A percentile compares a stretch with the other conserved stretches of the same genome.
Evolutionary conservation across 2,329 filamentous ascomycete species (phyloP).

Genomic region (Pseudomassariella vexata): DNA sequence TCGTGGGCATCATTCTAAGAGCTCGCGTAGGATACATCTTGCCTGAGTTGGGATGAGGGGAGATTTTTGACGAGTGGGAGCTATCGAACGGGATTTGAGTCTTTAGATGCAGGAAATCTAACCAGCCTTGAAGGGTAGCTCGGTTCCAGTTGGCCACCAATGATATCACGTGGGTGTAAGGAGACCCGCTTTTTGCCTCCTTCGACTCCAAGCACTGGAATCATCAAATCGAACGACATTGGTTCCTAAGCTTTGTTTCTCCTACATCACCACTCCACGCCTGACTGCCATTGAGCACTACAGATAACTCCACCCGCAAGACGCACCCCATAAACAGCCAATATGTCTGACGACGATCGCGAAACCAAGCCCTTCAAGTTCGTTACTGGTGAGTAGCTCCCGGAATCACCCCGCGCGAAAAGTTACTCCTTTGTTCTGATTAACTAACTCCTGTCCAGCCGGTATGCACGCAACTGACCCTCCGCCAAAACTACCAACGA

Average conservation of each 20-base stretch:
- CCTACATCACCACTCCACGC: constrained; percentile 18
- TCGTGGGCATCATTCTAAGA: constrained; percentile 62
- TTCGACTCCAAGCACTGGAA: too few relatives aligned
- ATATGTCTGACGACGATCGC: constrained; percentile 86
- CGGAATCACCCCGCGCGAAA: constrained; percentile 15
- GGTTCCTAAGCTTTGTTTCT: constrained; percentile 2
- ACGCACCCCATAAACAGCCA: constrained; percentile 41
- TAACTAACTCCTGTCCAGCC: constrained; percentile 11
- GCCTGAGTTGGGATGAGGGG: constrained; percentile 21
- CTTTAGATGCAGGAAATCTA: constrained; percentile 4
- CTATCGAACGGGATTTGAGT: constrained; percentile 10
- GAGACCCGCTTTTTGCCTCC: too few relatives aligned
- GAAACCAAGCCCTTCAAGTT: constrained; percentile 99
- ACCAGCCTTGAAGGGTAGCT: too few relatives aligned
- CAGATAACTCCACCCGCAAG: constrained; percentile 20
- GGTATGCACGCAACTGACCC: too few relatives aligned
- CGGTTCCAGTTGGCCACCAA: constrained; percentile 1
- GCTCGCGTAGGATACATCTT: constrained; percentile 62
- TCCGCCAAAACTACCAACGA: too few relatives aligned
- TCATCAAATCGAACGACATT: constrained; percentile 6
- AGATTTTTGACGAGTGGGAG: constrained; percentile 16
- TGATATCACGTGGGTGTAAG: background rate
- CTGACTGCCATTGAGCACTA: constrained; percentile 26
- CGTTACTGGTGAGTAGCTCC: constrained; percentile 78
- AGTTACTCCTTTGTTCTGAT: too few relatives aligned